A percentile compares a stretch with the other conserved stretches of the same genome.
Evolutionary conservation across 169 alveolate species (phyloP).

Genomic region (Plasmodium chabaudi): DNA sequence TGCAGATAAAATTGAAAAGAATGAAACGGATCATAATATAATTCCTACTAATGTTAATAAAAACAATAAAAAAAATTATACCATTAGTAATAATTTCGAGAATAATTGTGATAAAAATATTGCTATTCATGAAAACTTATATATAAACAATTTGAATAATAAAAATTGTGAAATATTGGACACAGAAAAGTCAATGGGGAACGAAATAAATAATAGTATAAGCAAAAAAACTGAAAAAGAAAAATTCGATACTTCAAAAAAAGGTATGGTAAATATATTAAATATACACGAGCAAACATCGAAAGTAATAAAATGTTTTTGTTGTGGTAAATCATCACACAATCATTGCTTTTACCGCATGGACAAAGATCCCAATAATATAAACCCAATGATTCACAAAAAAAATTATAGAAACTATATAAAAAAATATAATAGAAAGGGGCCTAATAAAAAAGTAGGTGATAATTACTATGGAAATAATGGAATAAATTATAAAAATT

Average conservation of each 20-base stretch:
- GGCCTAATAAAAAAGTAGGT: neutral
- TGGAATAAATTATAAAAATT: neutral
- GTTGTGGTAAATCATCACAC: conserved; percentile 59
- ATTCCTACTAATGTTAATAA: too few relatives aligned
- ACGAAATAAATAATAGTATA: neutral
- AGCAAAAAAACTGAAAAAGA: conserved; percentile 1
- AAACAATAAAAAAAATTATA: too few relatives aligned
- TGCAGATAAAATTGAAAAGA: too few relatives aligned
- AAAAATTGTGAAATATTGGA: too few relatives aligned
- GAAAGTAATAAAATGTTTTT: conserved; percentile 52
- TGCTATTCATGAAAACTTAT: too few relatives aligned
- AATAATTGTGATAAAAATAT: too few relatives aligned
- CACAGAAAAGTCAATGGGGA: too few relatives aligned
- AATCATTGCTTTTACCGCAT: conserved; percentile 49
- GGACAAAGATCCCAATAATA: conserved; percentile 16
- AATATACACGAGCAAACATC: conserved; percentile 26
- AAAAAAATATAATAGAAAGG: conserved; percentile 7
- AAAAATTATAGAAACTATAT: neutral
- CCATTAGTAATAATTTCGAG: too few relatives aligned
- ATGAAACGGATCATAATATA: too few relatives aligned
- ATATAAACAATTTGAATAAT: too few relatives aligned
- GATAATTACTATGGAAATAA: neutral
- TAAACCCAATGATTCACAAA: conserved; percentile 2
- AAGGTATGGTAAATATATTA: conserved; percentile 8
- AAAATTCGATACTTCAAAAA: neutral